Percentiles rank a stretch among this genome's conserved stretches.
Conservation (phyloP, 2,329 filamentous ascomycete genomes). For the Tolypocladium sp. region DNA sequence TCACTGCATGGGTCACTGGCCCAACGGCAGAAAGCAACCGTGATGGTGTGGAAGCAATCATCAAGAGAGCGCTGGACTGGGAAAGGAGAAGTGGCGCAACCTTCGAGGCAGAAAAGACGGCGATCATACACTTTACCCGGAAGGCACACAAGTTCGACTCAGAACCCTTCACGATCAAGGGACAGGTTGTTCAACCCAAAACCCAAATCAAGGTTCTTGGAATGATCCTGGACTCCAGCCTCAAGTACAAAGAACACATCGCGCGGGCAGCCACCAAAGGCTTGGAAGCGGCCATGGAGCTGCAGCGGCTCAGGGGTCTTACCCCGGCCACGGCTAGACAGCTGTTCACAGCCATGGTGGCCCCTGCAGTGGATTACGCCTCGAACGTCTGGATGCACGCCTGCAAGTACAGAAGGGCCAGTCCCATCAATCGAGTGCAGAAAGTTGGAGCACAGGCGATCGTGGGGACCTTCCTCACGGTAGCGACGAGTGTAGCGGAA, state of each 20-base stretch:
- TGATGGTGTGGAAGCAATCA: conserved; percentile 13
- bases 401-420: not conserved
- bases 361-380: conserved; percentile 1
- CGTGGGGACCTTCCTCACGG: conserved; percentile 8
- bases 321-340: conserved; percentile 9
- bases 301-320: too few relatives aligned
- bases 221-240: conserved; percentile 11
- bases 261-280: conserved; percentile 7
- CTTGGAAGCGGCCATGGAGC: conserved; percentile 2
- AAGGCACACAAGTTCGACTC: too few relatives aligned
- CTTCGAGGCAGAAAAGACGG: too few relatives aligned
- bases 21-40: conserved; percentile 11
- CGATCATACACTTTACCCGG: too few relatives aligned
- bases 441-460: too few relatives aligned
- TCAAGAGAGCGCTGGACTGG: conserved; percentile 1
- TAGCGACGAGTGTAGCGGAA: conserved; percentile 11
- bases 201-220: too few relatives aligned
- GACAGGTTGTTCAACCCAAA: too few relatives aligned
- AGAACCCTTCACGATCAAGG: too few relatives aligned
- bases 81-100: too few relatives aligned
- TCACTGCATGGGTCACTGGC: conserved; percentile 12
- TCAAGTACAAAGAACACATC: conserved; percentile 2
- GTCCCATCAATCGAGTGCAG: not conserved
- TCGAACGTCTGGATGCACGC: conserved; percentile 2
- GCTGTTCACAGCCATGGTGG: conserved; percentile 8